Percentiles rank a stretch among this genome's conserved stretches.
Conservation (phyloP, 495 filamentous ascomycete genomes). For the Hypoxylon lenormandii region DNA sequence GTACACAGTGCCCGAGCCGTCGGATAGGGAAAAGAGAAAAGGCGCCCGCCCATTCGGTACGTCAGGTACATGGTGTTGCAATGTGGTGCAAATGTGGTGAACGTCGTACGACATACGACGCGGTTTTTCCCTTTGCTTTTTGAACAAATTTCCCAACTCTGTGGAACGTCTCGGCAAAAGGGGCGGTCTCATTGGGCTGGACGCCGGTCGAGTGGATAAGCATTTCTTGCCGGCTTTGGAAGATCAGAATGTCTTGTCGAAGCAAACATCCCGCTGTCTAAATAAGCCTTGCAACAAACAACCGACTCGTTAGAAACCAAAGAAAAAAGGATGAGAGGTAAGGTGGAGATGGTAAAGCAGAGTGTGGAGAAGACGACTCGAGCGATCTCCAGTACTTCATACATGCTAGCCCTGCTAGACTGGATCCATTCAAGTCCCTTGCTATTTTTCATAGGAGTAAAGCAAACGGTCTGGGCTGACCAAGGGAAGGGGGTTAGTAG, state of each 20-base stretch:
- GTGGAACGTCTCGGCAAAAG: slow-evolving; percentile 47
- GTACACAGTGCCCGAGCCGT: slow-evolving; percentile 26
- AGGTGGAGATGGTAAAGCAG: background rate
- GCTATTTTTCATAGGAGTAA: no score
- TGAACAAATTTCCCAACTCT: slow-evolving; percentile 27
- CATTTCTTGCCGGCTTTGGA: background rate
- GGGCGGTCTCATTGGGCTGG: slow-evolving; percentile 41
- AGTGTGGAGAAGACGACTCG: no score
- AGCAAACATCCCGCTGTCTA: slow-evolving; percentile 1
- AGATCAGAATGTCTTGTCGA: background rate
- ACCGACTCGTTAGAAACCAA: background rate
- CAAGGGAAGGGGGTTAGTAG: no score
- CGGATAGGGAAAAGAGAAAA: slow-evolving; percentile 10
- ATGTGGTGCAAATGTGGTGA: slow-evolving; percentile 8
- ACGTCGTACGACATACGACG: slow-evolving; percentile 19
- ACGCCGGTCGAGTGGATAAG: background rate
- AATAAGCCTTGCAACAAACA: background rate
- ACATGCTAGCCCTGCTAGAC: no score
- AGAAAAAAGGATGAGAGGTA: background rate
- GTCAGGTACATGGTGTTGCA: slow-evolving; percentile 32
- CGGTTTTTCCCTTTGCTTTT: slow-evolving; percentile 1
- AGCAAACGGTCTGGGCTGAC: no score
- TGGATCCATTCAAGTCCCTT: no score
- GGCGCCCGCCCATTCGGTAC: slow-evolving; percentile 25
- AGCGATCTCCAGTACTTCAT: no score